Percentiles rank a stretch among this genome's conserved stretches.
These are phyloP conservation scores for Gnomoniopsis smithogilvyi DNA, from an alignment of 2,329 filamentous ascomycete species.

Conservation along the genomic window DNA sequence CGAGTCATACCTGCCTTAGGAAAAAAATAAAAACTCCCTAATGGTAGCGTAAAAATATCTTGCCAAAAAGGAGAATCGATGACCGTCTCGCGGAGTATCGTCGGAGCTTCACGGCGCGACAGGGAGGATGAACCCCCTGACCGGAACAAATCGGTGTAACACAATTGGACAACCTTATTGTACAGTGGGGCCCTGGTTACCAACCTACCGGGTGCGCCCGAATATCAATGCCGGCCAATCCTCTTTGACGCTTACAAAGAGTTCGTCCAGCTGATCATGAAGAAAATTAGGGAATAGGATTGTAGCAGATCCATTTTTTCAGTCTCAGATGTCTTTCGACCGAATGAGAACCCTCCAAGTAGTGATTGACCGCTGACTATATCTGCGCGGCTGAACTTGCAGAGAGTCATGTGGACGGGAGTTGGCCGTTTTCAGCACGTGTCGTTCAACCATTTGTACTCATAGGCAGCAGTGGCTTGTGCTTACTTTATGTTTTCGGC, in stretches of 20 bases:
- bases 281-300: not conserved
- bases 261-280: slow-evolving; percentile 5
- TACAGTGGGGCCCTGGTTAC: not conserved
- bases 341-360: not conserved
- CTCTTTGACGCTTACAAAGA: slow-evolving; percentile 6
- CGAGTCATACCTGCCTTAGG: too few relatives aligned
- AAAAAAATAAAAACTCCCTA: too few relatives aligned
- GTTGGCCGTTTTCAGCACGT: not conserved
- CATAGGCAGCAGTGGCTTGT: not conserved
- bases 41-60: too few relatives aligned
- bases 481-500: not conserved
- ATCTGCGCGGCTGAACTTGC: too few relatives aligned
- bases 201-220: not conserved
- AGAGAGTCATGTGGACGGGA: not conserved
- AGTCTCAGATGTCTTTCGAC: not conserved
- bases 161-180: slow-evolving; percentile 6
- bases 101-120: not conserved
- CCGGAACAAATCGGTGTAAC: not conserved
- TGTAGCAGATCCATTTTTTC: slow-evolving; percentile 4
- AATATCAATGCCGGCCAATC: slow-evolving; percentile 4
- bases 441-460: not conserved
- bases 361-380: too few relatives aligned
- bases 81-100: too few relatives aligned
- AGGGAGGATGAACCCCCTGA: too few relatives aligned
- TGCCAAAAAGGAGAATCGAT: too few relatives aligned